Conservation (phyloP, 768 basidiomycete genomes). For the Omphalotus guepiniiformis region DNA sequence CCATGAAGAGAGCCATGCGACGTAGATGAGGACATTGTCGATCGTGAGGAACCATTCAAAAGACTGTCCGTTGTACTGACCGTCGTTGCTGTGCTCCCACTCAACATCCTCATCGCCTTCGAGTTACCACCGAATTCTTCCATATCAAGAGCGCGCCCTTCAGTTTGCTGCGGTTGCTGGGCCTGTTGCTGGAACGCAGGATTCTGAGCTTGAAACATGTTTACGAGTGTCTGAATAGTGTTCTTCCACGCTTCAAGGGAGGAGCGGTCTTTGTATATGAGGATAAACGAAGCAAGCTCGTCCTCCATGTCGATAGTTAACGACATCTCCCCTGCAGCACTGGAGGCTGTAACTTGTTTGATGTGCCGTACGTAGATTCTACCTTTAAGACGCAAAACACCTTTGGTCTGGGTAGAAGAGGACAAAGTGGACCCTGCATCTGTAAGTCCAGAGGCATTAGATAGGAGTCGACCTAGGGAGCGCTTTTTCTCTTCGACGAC, state of each 20-base stretch:
- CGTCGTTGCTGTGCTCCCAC: slow-evolving; percentile 66
- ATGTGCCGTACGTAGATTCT: slow-evolving; percentile 96
- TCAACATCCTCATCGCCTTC: slow-evolving; percentile 77
- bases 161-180: slow-evolving; percentile 15
- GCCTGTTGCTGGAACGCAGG: slow-evolving; percentile 27
- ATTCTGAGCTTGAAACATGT: slow-evolving; percentile 59
- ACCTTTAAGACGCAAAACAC: slow-evolving; percentile 88
- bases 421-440: slow-evolving; percentile 42
- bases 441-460: slow-evolving; percentile 53
- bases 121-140: slow-evolving; percentile 78
- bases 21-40: slow-evolving; percentile 70
- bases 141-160: slow-evolving; percentile 44
- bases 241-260: slow-evolving; percentile 86
- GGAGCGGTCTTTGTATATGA: slow-evolving; percentile 90
- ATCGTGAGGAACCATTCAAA: slow-evolving; percentile 61
- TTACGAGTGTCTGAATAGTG: slow-evolving; percentile 77
- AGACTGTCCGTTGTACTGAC: slow-evolving; percentile 60
- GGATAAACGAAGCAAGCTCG: slow-evolving; percentile 92
- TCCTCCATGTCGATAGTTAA: slow-evolving; percentile 98
- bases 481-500: slow-evolving; percentile 96
- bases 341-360: slow-evolving; percentile 79
- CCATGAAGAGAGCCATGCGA: slow-evolving; percentile 58
- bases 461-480: slow-evolving; percentile 69
- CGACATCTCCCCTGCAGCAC: slow-evolving; percentile 78
- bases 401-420: slow-evolving; percentile 41